Percentiles rank a stretch among this genome's conserved stretches.
phyloP scores from a whole-genome alignment of 306 rosid genomes.

The Macrotyloma uniflorum region DNA sequence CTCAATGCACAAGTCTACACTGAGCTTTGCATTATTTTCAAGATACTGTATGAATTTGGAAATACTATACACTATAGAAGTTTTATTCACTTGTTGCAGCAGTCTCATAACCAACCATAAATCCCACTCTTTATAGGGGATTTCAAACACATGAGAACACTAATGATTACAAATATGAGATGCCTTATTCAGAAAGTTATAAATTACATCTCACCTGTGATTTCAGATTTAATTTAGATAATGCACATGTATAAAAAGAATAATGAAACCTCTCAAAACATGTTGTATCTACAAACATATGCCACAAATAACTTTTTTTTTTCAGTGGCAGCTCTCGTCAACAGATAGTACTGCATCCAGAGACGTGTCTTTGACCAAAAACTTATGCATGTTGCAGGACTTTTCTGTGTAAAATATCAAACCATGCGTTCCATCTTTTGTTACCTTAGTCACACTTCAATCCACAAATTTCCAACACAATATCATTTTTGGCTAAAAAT shows the following conservation, averaged over 20 bases:
- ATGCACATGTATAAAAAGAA: conserved; percentile 53
- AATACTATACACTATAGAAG: not conserved
- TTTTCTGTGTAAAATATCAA: conserved; percentile 25
- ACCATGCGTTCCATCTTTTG: conserved; percentile 31
- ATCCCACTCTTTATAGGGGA: conserved; percentile 28
- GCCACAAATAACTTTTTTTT: not conserved
- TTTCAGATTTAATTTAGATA: conserved; percentile 32
- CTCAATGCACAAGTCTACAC: not conserved
- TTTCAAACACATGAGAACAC: conserved; percentile 23
- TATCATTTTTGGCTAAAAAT: conserved; percentile 61
- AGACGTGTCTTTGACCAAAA: conserved; percentile 20
- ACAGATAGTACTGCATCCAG: not conserved
- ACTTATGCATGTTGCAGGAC: conserved; percentile 33
- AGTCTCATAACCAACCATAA: conserved; percentile 35
- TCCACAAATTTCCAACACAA: conserved; percentile 80
- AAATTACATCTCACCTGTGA: conserved; percentile 38
- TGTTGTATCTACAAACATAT: conserved; percentile 61
- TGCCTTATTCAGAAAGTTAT: conserved; percentile 41
- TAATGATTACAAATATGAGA: conserved; percentile 36
- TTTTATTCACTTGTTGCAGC: conserved; percentile 29
- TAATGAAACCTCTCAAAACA: conserved; percentile 41
- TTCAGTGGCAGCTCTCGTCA: conserved; percentile 6
- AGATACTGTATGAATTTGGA: not conserved
- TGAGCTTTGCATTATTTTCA: not conserved
- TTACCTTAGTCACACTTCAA: conserved; percentile 67